phyloP scores from a whole-genome alignment of 352 stramenopile genomes.

The Plasmopara muralis region DNA sequence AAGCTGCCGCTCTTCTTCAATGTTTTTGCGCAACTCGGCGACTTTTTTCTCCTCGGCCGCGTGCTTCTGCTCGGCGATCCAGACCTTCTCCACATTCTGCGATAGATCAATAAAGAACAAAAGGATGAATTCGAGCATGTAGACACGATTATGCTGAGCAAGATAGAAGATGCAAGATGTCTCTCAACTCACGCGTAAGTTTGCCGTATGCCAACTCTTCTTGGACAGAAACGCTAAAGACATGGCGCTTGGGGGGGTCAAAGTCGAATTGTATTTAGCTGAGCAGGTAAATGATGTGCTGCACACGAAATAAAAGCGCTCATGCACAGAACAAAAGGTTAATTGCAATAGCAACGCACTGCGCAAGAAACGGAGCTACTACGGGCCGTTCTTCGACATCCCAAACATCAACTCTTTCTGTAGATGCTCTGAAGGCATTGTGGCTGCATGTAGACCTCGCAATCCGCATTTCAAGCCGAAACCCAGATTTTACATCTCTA shows the following conservation, averaged over 20 bases:
- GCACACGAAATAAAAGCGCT: not conserved
- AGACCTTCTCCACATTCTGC: slow-evolving; percentile 97
- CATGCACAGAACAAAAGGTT: no score
- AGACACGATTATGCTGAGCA: not conserved
- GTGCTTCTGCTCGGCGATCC: slow-evolving; percentile 94
- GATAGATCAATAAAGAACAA: slow-evolving; percentile 4
- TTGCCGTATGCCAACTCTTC: slow-evolving; percentile 97
- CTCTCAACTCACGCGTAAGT: slow-evolving; percentile 58
- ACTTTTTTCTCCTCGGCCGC: slow-evolving; percentile 90
- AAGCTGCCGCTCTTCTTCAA: slow-evolving; percentile 93
- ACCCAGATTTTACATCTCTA: no score
- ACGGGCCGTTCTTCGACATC: no score
- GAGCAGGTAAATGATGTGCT: not conserved
- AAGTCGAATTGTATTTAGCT: not conserved
- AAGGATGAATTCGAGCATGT: not conserved
- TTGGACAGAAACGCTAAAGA: slow-evolving; percentile 92
- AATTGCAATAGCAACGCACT: no score
- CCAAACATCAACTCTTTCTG: no score
- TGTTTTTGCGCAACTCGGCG: slow-evolving; percentile 93
- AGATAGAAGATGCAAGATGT: slow-evolving; percentile 14
- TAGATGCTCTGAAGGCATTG: no score
- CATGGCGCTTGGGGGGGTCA: slow-evolving; percentile 27
- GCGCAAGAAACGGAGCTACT: no score
- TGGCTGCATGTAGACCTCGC: no score
- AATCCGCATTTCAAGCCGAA: no score